Base-by-base conservation (phyloP, 2,329 filamentous ascomycete species). In the Cucurbitaria berberidis region DNA sequence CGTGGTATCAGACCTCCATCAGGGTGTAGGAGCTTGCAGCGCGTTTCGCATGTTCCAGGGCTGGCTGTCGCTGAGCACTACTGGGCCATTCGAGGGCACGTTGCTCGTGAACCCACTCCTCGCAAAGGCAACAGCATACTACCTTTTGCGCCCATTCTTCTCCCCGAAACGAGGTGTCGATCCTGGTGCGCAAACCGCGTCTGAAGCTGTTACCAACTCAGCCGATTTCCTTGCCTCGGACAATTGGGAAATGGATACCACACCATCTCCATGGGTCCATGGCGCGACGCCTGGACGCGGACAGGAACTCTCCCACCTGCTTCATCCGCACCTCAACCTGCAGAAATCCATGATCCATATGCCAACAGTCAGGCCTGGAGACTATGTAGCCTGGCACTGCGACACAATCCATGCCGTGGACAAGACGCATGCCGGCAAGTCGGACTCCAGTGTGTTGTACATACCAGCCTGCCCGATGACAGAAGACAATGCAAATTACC, bases 21-120 rank as follows among this genome's bases (percentile, higher is more conserved):
- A 90, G 45, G 91, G 92, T 0, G 82, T 91, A 0, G 92, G 93
- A 0, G 87, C 89, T 0, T 96, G 91, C 75, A 88, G 84, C 40
- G 91, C 92, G 80, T 92, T 96, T 75, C 84, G 93, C 34, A 89
- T 91, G 82, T 93, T 90, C 73, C 93, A 97, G 76, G 93, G 91
- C 16, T 97, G 93, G 93, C 75, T 97, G 46, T 85, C 84, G 54
- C 88, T 97, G 82, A 91, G 88, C 52, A 77, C 80, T n/a, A 88
- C 86, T 0, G 86, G 82, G 0, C 89, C 90, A 0, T 81, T 82
- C 5, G 87, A 96, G 76, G 93, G 93, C 0, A 95, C 92, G 0
- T 76, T 97, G 46, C 81, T 90, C 38, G 89, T 96, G 1, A 93
- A 93, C 65, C 93, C 93, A 0, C 79, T 96, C 46, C 76, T 95